These are phyloP conservation scores for Blastocystis sp. DNA, from an alignment of 352 stramenopile species.

Conservation along the genomic window DNA sequence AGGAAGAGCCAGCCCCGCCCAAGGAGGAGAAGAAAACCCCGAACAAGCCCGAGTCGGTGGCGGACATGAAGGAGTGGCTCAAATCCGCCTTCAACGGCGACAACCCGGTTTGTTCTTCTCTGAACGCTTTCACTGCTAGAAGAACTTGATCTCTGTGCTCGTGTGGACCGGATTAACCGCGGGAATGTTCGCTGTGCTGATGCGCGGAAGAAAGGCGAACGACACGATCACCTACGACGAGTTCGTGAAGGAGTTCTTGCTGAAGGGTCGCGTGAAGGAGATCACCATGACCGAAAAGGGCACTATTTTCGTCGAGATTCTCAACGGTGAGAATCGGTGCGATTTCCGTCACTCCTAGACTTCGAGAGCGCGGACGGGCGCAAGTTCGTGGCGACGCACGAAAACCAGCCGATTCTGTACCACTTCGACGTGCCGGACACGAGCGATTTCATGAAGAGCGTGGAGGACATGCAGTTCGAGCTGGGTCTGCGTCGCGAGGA, in stretches of 20 bases:
- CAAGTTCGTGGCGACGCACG: neutral
- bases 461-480: conserved; percentile 91
- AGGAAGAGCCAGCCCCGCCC: too few species aligned
- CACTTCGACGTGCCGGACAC: conserved; percentile 56
- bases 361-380: neutral
- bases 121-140: neutral
- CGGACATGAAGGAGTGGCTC: conserved; percentile 15
- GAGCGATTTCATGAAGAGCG: conserved; percentile 88
- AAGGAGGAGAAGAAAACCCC: neutral
- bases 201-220: neutral
- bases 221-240: conserved; percentile 21
- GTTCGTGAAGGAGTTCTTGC: conserved; percentile 61
- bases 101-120: conserved; percentile 3
- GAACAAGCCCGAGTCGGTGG: neutral
- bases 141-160: neutral
- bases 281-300: conserved; percentile 56
- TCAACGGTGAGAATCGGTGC: neutral
- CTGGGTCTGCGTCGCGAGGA: conserved; percentile 88
- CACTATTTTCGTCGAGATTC: neutral
- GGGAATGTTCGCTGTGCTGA: neutral
- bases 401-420: conserved; percentile 38
- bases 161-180: neutral
- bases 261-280: conserved; percentile 3
- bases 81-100: neutral
- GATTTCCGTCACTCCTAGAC: neutral